Evolutionary conservation across 208 protist genomes (phyloP).

Genomic region (Willaertia magna): DNA sequence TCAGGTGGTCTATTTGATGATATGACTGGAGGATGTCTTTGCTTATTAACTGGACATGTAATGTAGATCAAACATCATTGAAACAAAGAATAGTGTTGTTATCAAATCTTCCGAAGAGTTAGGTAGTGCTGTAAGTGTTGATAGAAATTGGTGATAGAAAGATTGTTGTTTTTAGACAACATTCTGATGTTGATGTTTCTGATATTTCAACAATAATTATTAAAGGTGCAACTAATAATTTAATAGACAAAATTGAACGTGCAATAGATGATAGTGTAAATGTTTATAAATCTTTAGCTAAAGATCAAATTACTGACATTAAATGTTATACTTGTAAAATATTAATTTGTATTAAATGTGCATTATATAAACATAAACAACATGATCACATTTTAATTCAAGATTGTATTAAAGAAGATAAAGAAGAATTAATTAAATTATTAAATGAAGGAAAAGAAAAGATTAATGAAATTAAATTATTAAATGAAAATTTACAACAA

Average conservation of each 20-base stretch:
- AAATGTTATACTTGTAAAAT: no score
- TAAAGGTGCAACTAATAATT: constrained; percentile 90
- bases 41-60: constrained; percentile 24
- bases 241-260: constrained; percentile 91
- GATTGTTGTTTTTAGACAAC: constrained; percentile 86
- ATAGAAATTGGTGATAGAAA: constrained; percentile 88
- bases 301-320: no score
- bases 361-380: constrained; percentile 14
- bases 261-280: constrained; percentile 96
- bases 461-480: no score
- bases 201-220: constrained; percentile 96
- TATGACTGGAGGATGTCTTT: background rate
- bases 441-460: no score
- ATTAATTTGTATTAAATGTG: no score
- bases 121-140: constrained; percentile 79
- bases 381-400: background rate
- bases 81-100: constrained; percentile 95
- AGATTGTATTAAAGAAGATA: constrained; percentile 33
- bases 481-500: no score
- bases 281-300: constrained; percentile 85
- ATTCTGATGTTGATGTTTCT: constrained; percentile 45
- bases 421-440: no score
- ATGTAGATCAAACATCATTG: constrained; percentile 89
- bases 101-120: constrained; percentile 94
- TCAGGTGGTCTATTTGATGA: background rate